These are phyloP conservation scores for Fagopyrum homotropicum DNA, from an alignment of 148 eudicot genomes.

Conservation along the genomic window DNA sequence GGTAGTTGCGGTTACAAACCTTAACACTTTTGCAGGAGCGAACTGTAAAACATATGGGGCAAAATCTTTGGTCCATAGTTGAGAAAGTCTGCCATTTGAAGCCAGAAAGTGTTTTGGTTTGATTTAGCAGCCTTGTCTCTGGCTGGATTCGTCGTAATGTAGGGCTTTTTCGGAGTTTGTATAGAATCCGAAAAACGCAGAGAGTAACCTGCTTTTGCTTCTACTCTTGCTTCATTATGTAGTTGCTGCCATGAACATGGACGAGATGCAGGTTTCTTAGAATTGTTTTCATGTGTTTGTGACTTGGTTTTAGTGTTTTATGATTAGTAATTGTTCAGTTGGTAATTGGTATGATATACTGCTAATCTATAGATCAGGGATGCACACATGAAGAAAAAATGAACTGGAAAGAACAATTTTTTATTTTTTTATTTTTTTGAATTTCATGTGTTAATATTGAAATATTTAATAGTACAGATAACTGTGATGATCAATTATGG, in stretches of 20 bases:
- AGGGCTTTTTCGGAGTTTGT: background rate
- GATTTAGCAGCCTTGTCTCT: background rate
- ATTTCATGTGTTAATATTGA: too few species aligned
- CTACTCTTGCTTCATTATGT: too few species aligned
- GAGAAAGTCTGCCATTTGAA: constrained; percentile 10
- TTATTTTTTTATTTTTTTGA: too few species aligned
- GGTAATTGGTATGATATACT: background rate
- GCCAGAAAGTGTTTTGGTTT: background rate
- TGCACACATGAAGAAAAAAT: background rate
- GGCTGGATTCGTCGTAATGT: background rate
- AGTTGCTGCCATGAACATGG: background rate
- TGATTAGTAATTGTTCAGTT: background rate
- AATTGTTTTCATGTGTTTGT: constrained; percentile 3
- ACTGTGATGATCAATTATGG: too few species aligned
- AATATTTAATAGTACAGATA: too few species aligned
- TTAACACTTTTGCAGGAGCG: constrained; percentile 9
- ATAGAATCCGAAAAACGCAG: too few species aligned
- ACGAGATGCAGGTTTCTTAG: background rate
- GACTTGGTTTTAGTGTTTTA: background rate
- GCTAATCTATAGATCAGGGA: background rate
- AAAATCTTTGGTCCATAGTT: background rate
- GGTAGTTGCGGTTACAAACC: constrained; percentile 2
- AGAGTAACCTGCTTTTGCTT: too few species aligned
- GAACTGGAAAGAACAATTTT: background rate
- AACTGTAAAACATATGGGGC: background rate